Conservation (phyloP, 106 monocot genomes). For the Dendrobium chrysotoxum region DNA sequence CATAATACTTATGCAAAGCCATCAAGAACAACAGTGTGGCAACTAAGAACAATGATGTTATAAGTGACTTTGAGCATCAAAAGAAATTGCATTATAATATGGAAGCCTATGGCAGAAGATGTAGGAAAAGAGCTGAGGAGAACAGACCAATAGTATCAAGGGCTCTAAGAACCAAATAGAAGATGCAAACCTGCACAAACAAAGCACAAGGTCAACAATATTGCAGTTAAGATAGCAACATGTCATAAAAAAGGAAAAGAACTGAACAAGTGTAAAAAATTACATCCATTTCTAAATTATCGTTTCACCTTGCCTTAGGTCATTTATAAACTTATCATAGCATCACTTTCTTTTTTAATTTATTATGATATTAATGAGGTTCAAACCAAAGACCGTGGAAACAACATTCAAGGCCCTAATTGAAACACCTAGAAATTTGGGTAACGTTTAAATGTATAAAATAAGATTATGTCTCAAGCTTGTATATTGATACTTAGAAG, state of each 20-base stretch:
- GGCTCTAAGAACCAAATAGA: slow-evolving; percentile 93
- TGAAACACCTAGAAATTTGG: too few relatives aligned
- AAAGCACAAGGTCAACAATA: slow-evolving; percentile 9
- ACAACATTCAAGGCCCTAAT: too few relatives aligned
- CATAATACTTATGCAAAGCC: background rate
- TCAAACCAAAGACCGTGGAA: too few relatives aligned
- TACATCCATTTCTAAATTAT: background rate
- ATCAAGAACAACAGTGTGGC: background rate
- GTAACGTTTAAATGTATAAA: too few relatives aligned
- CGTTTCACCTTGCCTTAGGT: background rate
- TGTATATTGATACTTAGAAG: too few relatives aligned
- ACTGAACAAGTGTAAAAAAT: background rate
- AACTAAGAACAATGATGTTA: background rate
- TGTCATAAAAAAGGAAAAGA: background rate
- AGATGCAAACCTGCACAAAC: slow-evolving; percentile 82
- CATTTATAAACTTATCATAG: too few relatives aligned
- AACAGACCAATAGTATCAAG: slow-evolving; percentile 90
- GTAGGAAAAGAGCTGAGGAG: background rate
- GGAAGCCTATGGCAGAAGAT: background rate
- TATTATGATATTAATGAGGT: too few relatives aligned
- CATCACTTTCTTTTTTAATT: too few relatives aligned
- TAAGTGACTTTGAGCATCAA: background rate
- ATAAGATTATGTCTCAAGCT: too few relatives aligned
- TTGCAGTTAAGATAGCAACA: background rate
- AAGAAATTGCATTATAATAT: background rate